Conservation (phyloP, 139 green algal genomes). For the Choricystis sp. region DNA sequence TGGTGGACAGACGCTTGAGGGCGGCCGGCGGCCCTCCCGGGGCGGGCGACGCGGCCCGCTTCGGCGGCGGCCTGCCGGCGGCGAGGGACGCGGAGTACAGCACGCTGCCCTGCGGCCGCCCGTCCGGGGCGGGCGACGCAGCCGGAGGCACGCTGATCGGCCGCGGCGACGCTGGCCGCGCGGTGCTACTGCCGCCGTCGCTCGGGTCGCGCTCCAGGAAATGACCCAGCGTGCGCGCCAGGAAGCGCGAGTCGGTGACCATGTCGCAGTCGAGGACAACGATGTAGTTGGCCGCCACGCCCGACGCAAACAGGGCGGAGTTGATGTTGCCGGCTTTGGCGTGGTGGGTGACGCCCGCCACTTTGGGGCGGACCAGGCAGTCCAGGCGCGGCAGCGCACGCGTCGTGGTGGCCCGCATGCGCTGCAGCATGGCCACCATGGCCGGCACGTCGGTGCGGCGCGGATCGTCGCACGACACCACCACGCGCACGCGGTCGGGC, state of each 20-base stretch:
- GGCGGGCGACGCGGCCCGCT: too few relatives aligned
- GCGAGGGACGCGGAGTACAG: too few relatives aligned
- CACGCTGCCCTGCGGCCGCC: too few relatives aligned
- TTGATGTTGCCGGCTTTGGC: slow-evolving; percentile 21
- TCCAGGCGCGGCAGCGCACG: slow-evolving; percentile 5
- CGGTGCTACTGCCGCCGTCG: too few relatives aligned
- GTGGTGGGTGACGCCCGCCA: slow-evolving; percentile 11
- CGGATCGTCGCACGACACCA: slow-evolving; percentile 9
- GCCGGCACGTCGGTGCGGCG: slow-evolving; percentile 3
- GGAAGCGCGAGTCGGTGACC: slow-evolving; percentile 9
- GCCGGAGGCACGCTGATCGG: too few relatives aligned
- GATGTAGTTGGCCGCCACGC: slow-evolving; percentile 4
- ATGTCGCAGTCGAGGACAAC: slow-evolving; percentile 16
- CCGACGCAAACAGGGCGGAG: slow-evolving; percentile 7
- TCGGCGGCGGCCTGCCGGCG: too few relatives aligned
- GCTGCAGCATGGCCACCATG: slow-evolving; percentile 7
- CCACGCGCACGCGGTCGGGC: slow-evolving; percentile 4
- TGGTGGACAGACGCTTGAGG: too few relatives aligned
- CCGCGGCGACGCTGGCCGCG: too few relatives aligned
- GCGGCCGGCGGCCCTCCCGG: too few relatives aligned
- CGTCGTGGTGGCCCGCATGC: too few relatives aligned
- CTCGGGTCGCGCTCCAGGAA: too few relatives aligned
- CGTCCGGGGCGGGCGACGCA: too few relatives aligned
- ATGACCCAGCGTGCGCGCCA: slow-evolving; percentile 8
- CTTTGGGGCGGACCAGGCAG: slow-evolving; percentile 3